Conservation (phyloP, 345 rosid species). For the Pugionium cornutum region DNA sequence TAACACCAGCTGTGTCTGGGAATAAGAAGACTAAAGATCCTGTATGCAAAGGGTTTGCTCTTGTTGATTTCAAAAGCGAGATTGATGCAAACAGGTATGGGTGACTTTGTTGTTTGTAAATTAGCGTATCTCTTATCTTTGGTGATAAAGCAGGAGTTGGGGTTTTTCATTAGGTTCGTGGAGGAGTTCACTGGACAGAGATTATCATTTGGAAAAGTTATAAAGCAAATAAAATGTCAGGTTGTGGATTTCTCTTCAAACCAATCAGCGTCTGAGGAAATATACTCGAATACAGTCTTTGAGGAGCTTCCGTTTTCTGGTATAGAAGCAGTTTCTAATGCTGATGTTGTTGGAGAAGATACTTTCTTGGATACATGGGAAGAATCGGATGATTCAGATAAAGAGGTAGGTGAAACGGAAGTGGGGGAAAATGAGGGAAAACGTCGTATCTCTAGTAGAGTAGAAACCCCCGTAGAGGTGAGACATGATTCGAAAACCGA, state of each 20-base stretch:
- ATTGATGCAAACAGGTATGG: slow-evolving; percentile 67
- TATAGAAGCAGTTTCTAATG: slow-evolving; percentile 28
- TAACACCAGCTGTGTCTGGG: slow-evolving; percentile 77
- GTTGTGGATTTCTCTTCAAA: slow-evolving; percentile 40
- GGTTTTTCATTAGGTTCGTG: slow-evolving; percentile 59
- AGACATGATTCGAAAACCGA: not conserved
- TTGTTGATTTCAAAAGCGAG: slow-evolving; percentile 67
- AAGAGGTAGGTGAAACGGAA: slow-evolving; percentile 12
- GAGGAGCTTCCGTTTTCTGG: slow-evolving; percentile 33
- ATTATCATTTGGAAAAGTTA: slow-evolving; percentile 67
- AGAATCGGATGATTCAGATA: slow-evolving; percentile 21
- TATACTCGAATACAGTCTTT: slow-evolving; percentile 29
- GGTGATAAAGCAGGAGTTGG: slow-evolving; percentile 5
- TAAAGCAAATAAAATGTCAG: slow-evolving; percentile 72
- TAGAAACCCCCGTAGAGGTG: slow-evolving; percentile 17
- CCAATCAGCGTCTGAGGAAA: slow-evolving; percentile 35
- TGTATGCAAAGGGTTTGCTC: slow-evolving; percentile 75
- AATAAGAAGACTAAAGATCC: slow-evolving; percentile 90
- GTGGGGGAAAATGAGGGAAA: slow-evolving; percentile 16
- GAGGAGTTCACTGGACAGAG: slow-evolving; percentile 52
- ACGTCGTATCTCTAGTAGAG: slow-evolving; percentile 5
- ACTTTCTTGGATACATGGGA: slow-evolving; percentile 12
- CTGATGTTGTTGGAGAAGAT: slow-evolving; percentile 29
- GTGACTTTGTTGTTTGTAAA: slow-evolving; percentile 19
- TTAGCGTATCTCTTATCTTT: not conserved